phyloP scores from a whole-genome alignment of 306 rosid species.

The Cicer chorassanicum region DNA sequence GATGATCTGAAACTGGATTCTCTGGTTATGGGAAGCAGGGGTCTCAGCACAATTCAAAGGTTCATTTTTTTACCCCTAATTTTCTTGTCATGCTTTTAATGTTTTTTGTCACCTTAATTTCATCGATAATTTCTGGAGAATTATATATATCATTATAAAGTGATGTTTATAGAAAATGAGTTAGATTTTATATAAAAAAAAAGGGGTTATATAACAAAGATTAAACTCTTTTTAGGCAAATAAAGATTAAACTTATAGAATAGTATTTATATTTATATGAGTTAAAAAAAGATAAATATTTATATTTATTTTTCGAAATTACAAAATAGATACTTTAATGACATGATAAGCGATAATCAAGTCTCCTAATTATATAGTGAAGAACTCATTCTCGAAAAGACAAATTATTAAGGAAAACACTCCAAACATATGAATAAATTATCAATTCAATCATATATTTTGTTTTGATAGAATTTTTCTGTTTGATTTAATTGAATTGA shows the following conservation, averaged over 20 bases:
- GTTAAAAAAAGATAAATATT: too few species aligned
- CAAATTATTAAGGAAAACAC: too few species aligned
- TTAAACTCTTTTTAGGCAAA: too few species aligned
- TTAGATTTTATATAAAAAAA: not conserved
- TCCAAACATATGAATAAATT: not conserved
- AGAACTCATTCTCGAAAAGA: not conserved
- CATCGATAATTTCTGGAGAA: not conserved
- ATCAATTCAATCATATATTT: not conserved
- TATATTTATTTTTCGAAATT: too few species aligned
- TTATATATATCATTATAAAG: not conserved
- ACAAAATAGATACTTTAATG: not conserved
- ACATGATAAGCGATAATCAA: not conserved
- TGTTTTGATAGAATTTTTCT: not conserved
- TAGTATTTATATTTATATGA: too few species aligned
- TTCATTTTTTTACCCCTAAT: slow-evolving; percentile 1
- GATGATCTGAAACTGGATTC: slow-evolving; percentile 88
- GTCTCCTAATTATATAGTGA: not conserved
- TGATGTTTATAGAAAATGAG: not conserved
- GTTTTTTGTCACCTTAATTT: not conserved
- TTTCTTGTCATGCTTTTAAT: not conserved
- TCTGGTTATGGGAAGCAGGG: slow-evolving; percentile 96
- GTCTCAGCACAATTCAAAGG: slow-evolving; percentile 80
- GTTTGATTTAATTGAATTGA: not conserved
- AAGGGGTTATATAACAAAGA: too few species aligned
- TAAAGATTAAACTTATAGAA: too few species aligned